phyloP scores from a whole-genome alignment of 2,329 filamentous ascomycete species.

The Nectriaceae sp. region DNA sequence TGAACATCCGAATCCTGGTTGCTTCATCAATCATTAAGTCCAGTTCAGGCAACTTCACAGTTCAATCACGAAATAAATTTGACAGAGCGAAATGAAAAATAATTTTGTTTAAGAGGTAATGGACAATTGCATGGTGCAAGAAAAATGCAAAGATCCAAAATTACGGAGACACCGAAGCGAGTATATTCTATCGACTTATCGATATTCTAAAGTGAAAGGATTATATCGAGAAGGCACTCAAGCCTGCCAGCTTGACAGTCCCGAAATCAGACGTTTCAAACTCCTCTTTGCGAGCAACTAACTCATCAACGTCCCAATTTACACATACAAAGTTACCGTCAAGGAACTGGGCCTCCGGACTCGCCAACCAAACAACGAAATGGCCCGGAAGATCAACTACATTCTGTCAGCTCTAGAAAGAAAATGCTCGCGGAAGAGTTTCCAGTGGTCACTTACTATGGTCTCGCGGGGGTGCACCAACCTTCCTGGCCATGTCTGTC shows the following conservation, averaged over 20 bases:
- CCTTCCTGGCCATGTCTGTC: conserved; percentile 1
- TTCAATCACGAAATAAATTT: no score
- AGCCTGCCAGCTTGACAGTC: conserved; percentile 1
- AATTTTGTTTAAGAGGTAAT: no score
- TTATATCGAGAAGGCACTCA: no score
- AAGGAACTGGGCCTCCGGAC: conserved; percentile 31
- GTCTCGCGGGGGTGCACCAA: neutral
- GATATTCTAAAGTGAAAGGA: no score
- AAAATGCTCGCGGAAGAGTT: neutral
- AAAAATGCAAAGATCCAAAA: no score
- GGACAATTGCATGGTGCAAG: no score
- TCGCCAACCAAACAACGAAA: conserved; percentile 8
- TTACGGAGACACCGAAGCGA: no score
- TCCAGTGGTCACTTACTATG: conserved; percentile 9
- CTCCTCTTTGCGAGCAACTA: conserved; percentile 27
- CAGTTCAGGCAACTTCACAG: no score
- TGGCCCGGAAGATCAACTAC: conserved; percentile 13
- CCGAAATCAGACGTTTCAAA: neutral
- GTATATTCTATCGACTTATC: no score
- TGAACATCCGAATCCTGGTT: no score
- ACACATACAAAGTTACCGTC: conserved; percentile 32
- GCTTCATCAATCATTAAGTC: no score
- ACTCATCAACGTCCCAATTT: conserved; percentile 38
- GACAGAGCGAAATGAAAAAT: no score
- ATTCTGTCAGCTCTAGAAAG: neutral